These are phyloP conservation scores for Tetracladium setigerum DNA, from an alignment of 495 filamentous ascomycete species.

Conservation along the genomic window DNA sequence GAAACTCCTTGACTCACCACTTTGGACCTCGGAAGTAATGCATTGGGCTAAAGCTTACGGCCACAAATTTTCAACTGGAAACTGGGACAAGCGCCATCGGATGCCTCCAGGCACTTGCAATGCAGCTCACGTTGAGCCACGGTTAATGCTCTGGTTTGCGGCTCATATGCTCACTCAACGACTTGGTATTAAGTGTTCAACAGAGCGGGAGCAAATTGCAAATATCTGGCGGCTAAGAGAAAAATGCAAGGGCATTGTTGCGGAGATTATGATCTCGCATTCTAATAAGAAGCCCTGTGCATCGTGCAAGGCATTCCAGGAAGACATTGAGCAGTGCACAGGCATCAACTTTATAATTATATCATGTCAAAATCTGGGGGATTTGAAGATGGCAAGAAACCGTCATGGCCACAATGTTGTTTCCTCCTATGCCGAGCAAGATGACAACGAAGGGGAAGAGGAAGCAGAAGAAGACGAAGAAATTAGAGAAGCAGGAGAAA, in stretches of 20 bases:
- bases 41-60: too few species aligned
- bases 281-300: background rate
- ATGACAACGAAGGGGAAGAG: too few species aligned
- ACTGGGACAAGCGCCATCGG: too few species aligned
- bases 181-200: background rate
- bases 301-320: background rate
- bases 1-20: too few species aligned
- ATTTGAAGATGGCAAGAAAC: background rate
- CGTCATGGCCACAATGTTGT: background rate
- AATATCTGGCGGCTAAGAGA: background rate
- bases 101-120: background rate
- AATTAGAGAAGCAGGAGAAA: background rate
- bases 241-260: background rate
- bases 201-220: background rate
- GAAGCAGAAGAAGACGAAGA: background rate
- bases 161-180: background rate
- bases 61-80: too few species aligned
- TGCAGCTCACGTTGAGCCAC: slow-evolving; percentile 3
- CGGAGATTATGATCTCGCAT: background rate
- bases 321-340: background rate
- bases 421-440: background rate
- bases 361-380: background rate
- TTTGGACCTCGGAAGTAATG: too few species aligned
- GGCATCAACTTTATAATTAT: background rate
- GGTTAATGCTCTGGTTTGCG: slow-evolving; percentile 3